phyloP scores from a whole-genome alignment of 2,329 filamentous ascomycete species.

The Ilyonectria sp. region DNA sequence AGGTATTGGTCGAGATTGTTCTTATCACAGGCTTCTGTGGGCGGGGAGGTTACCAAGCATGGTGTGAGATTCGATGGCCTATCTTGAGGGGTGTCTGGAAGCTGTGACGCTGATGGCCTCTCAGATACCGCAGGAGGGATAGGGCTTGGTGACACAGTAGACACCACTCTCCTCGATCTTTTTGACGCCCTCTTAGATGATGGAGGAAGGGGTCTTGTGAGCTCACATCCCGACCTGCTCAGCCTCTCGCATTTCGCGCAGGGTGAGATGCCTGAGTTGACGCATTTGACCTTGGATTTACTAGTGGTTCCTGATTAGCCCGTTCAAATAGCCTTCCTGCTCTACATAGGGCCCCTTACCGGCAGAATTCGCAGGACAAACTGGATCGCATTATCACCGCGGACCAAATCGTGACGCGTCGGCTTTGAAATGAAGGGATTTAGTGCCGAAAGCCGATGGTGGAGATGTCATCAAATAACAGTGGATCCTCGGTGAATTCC shows the following conservation, averaged over 20 bases:
- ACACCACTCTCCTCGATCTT: constrained; percentile 2
- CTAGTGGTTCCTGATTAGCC: constrained; percentile 34
- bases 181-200: constrained; percentile 25
- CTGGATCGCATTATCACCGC: constrained; percentile 50
- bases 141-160: neutral
- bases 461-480: constrained; percentile 3
- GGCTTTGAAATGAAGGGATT: constrained; percentile 18
- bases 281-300: constrained; percentile 54
- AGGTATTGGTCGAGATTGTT: constrained; percentile 47
- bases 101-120: neutral
- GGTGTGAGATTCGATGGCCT: neutral
- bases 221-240: constrained; percentile 44
- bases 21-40: neutral
- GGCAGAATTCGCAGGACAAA: constrained; percentile 53
- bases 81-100: neutral
- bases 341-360: constrained; percentile 40
- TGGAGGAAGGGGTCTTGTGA: constrained; percentile 36
- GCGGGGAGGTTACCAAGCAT: neutral
- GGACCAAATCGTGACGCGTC: neutral
- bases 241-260: constrained; percentile 51
- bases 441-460: constrained; percentile 16
- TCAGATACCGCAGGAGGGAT: constrained; percentile 4
- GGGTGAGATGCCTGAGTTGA: constrained; percentile 50
- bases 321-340: neutral
- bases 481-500: neutral